phyloP scores from a whole-genome alignment of 108 stramenopile species.

The Pelagomonas calceolata region DNA sequence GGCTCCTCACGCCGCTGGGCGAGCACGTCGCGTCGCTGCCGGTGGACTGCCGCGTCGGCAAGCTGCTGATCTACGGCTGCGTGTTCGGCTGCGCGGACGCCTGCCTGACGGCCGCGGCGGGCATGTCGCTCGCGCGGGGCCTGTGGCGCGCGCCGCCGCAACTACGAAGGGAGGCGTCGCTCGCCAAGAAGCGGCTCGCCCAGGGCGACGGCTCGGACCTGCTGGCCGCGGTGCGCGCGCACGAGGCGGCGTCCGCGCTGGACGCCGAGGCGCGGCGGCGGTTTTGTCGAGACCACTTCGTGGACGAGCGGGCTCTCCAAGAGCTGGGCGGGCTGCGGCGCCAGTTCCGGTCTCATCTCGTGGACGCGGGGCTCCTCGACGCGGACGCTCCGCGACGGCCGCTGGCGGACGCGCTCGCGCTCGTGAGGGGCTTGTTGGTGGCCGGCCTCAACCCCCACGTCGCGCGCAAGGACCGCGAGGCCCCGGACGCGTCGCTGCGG shows the following conservation, averaged over 20 bases:
- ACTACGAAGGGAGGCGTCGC: slow-evolving; percentile 16
- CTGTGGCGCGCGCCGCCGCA: slow-evolving; percentile 10
- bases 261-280: too few species aligned
- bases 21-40: slow-evolving; percentile 68
- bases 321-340: slow-evolving; percentile 37
- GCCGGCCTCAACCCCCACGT: slow-evolving; percentile 59
- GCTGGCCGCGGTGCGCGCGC: slow-evolving; percentile 48
- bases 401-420: background rate
- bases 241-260: slow-evolving; percentile 17
- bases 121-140: slow-evolving; percentile 40
- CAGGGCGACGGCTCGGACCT: slow-evolving; percentile 49
- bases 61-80: slow-evolving; percentile 56
- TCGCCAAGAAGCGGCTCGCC: slow-evolving; percentile 27
- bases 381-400: too few species aligned
- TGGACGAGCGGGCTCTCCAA: slow-evolving; percentile 30
- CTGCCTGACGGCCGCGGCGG: slow-evolving; percentile 56
- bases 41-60: slow-evolving; percentile 65
- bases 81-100: slow-evolving; percentile 54
- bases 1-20: slow-evolving; percentile 66
- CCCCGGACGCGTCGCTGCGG: background rate
- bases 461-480: background rate
- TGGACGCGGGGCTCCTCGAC: slow-evolving; percentile 42
- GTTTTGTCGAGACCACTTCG: slow-evolving; percentile 31
- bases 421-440: background rate
- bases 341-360: slow-evolving; percentile 39